Percentiles rank a stretch among this genome's conserved stretches.
Conservation (phyloP, 2,329 filamentous ascomycete genomes). For the Fusarium paranaense region DNA sequence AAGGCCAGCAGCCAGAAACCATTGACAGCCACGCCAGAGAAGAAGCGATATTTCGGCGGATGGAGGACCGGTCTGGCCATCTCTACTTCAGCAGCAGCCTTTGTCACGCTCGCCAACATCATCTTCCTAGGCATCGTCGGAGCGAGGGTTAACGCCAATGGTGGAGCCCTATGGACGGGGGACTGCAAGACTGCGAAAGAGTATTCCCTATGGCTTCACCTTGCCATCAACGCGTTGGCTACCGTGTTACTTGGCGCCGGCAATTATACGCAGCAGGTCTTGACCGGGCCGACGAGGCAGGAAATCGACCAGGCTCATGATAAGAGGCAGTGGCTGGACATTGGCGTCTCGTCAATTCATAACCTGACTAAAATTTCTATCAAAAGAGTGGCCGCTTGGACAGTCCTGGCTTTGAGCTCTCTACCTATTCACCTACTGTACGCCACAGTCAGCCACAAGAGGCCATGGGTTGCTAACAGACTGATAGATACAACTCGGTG, state of each 20-base stretch:
- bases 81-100: background rate
- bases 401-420: background rate
- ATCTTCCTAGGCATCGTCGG: background rate
- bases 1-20: background rate
- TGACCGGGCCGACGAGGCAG: background rate
- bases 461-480: background rate
- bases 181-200: background rate
- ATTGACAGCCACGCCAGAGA: background rate
- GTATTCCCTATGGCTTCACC: background rate
- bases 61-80: background rate
- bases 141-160: background rate
- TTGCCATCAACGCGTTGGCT: background rate
- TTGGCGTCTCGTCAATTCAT: background rate
- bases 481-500: background rate
- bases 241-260: background rate
- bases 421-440: background rate
- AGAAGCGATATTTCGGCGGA: background rate
- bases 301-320: conserved; percentile 1
- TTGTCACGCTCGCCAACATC: background rate
- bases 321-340: background rate
- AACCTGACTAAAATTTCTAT: background rate
- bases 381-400: background rate
- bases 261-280: background rate
- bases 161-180: background rate
- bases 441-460: background rate